Base-by-base conservation (phyloP, 1,284 basidiomycete genomes). In the Apiotrichum veenhuisii region DNA sequence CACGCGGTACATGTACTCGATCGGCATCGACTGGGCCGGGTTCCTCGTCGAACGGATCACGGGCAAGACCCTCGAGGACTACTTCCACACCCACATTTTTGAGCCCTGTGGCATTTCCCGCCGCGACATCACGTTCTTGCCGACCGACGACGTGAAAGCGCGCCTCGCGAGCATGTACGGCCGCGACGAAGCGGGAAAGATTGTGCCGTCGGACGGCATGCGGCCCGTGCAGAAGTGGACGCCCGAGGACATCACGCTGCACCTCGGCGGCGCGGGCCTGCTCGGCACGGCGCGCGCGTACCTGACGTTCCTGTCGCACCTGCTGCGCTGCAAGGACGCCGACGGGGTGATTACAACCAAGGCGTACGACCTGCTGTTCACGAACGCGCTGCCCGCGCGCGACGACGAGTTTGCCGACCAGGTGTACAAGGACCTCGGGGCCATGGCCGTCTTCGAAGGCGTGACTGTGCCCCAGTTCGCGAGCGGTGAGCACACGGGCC, bases 1-100 rank as follows among this genome's bases (percentile, higher is more conserved):
- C 3, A 68, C 65, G 0, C 49, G 45, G 9, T 75, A 55, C 55
- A 33, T 27, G 26, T 74, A 75, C 63, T 43, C 51, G 15, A 58
- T 59, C 25, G 69, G 70, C 0, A 70, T 74, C 34, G 78, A 78
- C 52, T 75, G 69, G 70, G 64, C 68, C 20, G 75, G 69, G 18
- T 25, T 64, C 42, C 37, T 73, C 53, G 65, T 78, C 38, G 57
- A 63, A 41, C 68, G 75, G 15, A 42, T 69, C n/a, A 66, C 63
- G 1, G 72, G 71, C 2, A 33, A 60, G 23, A 57, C 57, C 1
- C 64, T 77, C 20, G 71, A 71, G 38, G 65, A 64, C 2, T 73
- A 70, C 56, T 34, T 48, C 18, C 69, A 70, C 45, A 55, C 70
- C 14, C 47, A 75, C 62, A 61, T 77, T 42, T 75, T 72, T 53